Evolutionary conservation across 2,329 filamentous ascomycete genomes (phyloP), one percentile per base, ranked within the genome.

Genomic region (Phoma sp.): DNA sequence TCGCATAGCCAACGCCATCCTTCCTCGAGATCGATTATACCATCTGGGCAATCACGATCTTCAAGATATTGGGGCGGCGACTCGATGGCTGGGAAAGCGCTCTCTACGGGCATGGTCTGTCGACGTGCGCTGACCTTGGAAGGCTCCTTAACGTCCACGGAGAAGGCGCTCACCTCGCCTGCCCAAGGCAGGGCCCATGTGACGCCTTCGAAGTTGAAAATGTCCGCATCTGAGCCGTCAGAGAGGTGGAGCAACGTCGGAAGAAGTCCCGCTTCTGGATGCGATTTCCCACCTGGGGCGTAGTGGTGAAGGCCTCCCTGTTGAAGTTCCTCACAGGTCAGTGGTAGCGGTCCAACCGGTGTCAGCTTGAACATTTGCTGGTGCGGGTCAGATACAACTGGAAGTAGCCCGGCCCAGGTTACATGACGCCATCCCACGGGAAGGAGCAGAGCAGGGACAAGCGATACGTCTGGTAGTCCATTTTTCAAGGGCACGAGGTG

Each of bases 341-440:
- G 32, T 0, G 62, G 62, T 2, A 67, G 29, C 0, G 62, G 55
- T 1, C 64, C 64, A 1, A 65, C 42, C 0, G 62, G 64, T 1
- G 62, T 67, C 0, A 67, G 42, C 29, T 67, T 66, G 47, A 67
- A 67, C 0, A 52, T 57, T 7, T 67, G 64, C 0, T 45, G 59
- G 23, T 61, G 55, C 0, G 61, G 55, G 13, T 67, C 64, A 9
- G 66, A 67, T 0, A 46, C 64, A 4, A 67, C 45, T 2, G 62
- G 64, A 1, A 63, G 30, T 0, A 64, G 47, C 0, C 62, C 62
- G 1, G 41, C 47, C 64, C 64, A 66, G 0, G 58, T 58, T 0
- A 57, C 47, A 3, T 66, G 62, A 1, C 39, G 57, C 64, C 62
- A 67, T 0, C 56, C 52, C 23, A 57, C 40, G 0, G 64, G 64